These are phyloP conservation scores for Cladobotryum protrusum DNA, from an alignment of 2,329 filamentous ascomycete genomes.

Conservation along the genomic window DNA sequence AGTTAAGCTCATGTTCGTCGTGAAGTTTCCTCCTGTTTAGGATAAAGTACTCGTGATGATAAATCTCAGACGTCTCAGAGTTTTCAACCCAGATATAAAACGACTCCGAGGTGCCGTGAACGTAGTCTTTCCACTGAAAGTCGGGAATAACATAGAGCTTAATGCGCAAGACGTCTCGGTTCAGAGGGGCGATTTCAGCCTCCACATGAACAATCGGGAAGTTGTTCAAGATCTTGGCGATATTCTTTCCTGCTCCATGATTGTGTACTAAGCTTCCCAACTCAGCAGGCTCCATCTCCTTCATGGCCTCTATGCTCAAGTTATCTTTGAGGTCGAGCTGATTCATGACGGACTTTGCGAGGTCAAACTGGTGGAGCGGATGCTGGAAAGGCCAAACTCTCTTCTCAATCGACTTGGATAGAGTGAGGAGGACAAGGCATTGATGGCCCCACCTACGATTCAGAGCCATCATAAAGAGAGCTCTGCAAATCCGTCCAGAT, in stretches of 20 bases:
- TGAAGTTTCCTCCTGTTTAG: conserved; percentile 82
- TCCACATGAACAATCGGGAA: conserved; percentile 91
- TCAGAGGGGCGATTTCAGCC: conserved; percentile 89
- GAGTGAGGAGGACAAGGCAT: conserved; percentile 80
- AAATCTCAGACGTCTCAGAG: conserved; percentile 94
- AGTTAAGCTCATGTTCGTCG: conserved; percentile 96
- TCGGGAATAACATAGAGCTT: conserved; percentile 80
- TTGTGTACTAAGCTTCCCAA: conserved; percentile 92
- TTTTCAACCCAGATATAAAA: conserved; percentile 99
- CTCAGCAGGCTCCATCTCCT: conserved; percentile 89
- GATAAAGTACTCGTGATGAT: conserved; percentile 96
- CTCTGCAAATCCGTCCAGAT: conserved; percentile 85
- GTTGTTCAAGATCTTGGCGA: conserved; percentile 75
- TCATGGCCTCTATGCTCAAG: conserved; percentile 71
- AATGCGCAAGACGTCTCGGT: conserved; percentile 90
- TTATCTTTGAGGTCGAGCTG: conserved; percentile 78
- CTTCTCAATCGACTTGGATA: conserved; percentile 97
- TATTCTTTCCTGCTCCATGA: conserved; percentile 73
- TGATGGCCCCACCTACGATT: conserved; percentile 95
- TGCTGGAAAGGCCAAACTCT: conserved; percentile 93
- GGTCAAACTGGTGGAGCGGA: conserved; percentile 89
- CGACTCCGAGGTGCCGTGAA: conserved; percentile 90
- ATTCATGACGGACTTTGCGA: conserved; percentile 74
- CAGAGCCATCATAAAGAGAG: conserved; percentile 94
- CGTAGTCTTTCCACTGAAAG: conserved; percentile 88